Evolutionary conservation across 768 basidiomycete species (phyloP).

Genomic region (Boletus vermiculosoides): DNA sequence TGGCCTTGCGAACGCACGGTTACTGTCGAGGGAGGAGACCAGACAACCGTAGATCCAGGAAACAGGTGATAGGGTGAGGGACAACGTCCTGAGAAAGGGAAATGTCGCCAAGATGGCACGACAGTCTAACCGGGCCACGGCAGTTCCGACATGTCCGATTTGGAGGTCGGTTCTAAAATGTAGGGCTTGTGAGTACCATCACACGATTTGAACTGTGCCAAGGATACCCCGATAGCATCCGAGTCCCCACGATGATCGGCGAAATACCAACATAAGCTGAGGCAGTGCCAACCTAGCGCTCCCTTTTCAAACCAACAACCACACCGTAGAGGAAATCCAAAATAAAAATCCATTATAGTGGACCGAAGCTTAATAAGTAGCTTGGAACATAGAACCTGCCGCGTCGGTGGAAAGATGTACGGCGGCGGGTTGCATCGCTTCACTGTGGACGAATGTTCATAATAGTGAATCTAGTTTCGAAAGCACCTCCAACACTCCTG

Average conservation of each 20-base stretch:
- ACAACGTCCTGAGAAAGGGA: background rate
- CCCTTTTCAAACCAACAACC: background rate
- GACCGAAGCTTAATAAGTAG: conserved; percentile 8
- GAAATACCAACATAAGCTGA: too few relatives aligned
- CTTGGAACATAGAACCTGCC: background rate
- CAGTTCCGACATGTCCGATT: background rate
- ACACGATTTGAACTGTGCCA: background rate
- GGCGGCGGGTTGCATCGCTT: background rate
- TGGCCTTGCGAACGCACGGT: background rate
- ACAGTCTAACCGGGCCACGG: background rate
- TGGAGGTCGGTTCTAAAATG: background rate
- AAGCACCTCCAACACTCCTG: conserved; percentile 90
- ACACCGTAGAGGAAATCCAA: background rate
- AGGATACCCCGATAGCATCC: too few relatives aligned
- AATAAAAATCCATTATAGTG: conserved; percentile 10
- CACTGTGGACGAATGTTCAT: conserved; percentile 13
- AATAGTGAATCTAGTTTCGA: conserved; percentile 79
- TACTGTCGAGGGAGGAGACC: background rate
- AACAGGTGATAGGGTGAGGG: background rate
- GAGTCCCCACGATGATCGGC: background rate
- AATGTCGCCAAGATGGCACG: background rate
- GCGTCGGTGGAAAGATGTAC: background rate
- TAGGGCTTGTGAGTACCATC: background rate
- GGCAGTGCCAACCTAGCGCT: background rate
- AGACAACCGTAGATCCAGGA: background rate